Evolutionary conservation across 108 stramenopile species (phyloP).

Genomic region (Aurantiochytrium sp.): DNA sequence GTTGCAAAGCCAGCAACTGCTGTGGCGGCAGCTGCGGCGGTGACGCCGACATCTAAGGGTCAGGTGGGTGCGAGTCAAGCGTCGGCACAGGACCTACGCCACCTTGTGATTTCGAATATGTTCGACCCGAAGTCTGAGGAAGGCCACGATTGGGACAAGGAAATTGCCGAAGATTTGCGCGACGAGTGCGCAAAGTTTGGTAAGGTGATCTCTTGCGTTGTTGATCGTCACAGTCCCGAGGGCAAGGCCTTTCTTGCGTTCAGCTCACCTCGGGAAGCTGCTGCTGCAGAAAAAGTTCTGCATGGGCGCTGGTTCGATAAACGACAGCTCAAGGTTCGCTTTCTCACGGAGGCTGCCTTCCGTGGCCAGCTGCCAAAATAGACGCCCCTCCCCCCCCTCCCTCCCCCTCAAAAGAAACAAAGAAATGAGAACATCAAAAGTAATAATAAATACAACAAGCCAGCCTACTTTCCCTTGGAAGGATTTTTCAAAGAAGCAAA

Average conservation of each 20-base stretch:
- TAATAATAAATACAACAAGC: background rate
- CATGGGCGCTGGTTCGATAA: background rate
- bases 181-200: background rate
- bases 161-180: background rate
- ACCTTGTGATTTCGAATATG: background rate
- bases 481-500: background rate
- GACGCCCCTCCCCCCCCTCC: background rate
- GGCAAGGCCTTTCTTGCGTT: background rate
- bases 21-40: background rate
- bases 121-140: background rate
- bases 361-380: background rate
- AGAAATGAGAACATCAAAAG: background rate
- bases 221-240: background rate
- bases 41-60: background rate
- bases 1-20: background rate
- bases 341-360: background rate
- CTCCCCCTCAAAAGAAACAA: background rate
- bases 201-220: background rate
- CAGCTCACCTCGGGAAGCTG: background rate
- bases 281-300: background rate
- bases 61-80: background rate
- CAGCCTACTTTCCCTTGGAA: background rate
- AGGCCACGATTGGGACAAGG: background rate
- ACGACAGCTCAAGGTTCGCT: background rate
- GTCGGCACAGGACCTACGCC: background rate